These are phyloP conservation scores for Talaromyces sp. DNA, from an alignment of 2,329 filamentous ascomycete species.

Conservation along the genomic window DNA sequence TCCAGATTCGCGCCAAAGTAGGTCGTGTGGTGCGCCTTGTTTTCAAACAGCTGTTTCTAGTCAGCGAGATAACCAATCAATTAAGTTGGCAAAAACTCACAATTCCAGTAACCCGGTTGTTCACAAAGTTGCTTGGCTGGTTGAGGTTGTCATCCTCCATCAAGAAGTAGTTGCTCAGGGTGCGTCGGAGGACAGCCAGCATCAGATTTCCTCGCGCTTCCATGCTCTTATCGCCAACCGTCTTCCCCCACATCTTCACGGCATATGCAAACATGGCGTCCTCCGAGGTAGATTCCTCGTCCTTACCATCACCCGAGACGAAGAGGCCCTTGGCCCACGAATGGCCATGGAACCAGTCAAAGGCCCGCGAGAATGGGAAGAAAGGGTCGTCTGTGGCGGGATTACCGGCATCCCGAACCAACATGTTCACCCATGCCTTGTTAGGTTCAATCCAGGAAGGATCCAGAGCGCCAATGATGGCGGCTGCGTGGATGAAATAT, in stretches of 20 bases:
- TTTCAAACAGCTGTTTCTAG: conserved; percentile 66
- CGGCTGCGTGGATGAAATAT: conserved; percentile 83
- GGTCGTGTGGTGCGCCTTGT: conserved; percentile 89
- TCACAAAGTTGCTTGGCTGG: conserved; percentile 71
- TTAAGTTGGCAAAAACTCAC: conserved; percentile 24
- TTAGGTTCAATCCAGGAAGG: conserved; percentile 68
- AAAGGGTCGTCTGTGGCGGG: conserved; percentile 63
- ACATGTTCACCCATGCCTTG: conserved; percentile 71
- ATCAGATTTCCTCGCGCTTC: conserved; percentile 80
- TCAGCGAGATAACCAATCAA: background rate
- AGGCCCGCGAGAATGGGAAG: conserved; percentile 77
- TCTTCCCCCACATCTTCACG: conserved; percentile 88
- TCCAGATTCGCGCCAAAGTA: conserved; percentile 74
- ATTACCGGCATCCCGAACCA: conserved; percentile 82
- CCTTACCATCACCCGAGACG: conserved; percentile 50
- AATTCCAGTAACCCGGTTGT: conserved; percentile 66
- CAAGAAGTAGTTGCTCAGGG: conserved; percentile 76
- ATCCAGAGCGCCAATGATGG: conserved; percentile 76
- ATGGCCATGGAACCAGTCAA: conserved; percentile 95
- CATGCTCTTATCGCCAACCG: conserved; percentile 70
- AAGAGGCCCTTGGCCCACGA: conserved; percentile 71
- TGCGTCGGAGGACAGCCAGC: conserved; percentile 70
- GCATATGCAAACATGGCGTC: conserved; percentile 84
- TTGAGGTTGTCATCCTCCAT: conserved; percentile 64
- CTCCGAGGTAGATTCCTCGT: conserved; percentile 77